Evolutionary conservation across 768 basidiomycete species (phyloP).

Genomic region (Favolaschia claudopus): DNA sequence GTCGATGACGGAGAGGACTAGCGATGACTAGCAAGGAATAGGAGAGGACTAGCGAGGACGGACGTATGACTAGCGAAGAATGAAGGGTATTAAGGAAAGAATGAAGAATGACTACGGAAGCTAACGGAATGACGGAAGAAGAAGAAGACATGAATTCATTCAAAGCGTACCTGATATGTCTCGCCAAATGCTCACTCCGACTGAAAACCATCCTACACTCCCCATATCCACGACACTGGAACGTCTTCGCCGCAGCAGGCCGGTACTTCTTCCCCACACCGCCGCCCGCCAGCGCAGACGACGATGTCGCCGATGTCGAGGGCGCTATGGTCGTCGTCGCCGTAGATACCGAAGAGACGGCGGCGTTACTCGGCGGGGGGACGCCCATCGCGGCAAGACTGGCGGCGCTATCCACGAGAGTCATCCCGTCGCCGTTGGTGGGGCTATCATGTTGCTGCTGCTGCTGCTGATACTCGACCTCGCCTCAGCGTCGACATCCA

Average conservation of each 20-base stretch:
- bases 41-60: no score
- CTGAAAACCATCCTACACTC: conserved; percentile 98
- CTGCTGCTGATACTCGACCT: background rate
- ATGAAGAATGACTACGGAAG: background rate
- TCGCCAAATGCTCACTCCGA: conserved; percentile 92
- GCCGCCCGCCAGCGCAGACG: conserved; percentile 9
- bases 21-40: no score
- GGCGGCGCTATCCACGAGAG: no score
- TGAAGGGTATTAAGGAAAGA: conserved; percentile 13
- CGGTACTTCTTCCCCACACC: conserved; percentile 70
- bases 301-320: background rate
- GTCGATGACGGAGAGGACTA: no score
- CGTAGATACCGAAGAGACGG: no score
- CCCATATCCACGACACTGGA: conserved; percentile 93
- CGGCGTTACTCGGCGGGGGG: no score
- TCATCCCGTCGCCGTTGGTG: no score
- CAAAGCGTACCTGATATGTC: conserved; percentile 80
- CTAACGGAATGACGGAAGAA: background rate
- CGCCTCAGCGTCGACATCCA: conserved; percentile 9
- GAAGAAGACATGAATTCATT: conserved; percentile 30
- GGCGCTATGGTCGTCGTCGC: no score
- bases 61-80: no score
- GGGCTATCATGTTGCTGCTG: no score
- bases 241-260: conserved; percentile 90
- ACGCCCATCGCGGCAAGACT: no score